Base-by-base conservation (phyloP, 1,284 basidiomycete species). In the Singerocomus inundabilis region DNA sequence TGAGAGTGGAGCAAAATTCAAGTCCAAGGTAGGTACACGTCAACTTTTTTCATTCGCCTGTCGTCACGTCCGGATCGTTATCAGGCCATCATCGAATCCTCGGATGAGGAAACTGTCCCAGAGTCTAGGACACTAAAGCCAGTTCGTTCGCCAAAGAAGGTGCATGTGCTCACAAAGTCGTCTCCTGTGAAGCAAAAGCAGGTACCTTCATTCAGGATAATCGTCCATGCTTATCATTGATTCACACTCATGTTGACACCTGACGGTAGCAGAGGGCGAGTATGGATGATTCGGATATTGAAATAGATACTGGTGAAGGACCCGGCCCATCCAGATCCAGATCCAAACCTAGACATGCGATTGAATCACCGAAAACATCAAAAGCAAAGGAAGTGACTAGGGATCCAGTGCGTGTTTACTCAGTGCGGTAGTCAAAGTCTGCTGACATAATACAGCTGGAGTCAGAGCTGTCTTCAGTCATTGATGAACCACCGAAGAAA, bases 391-490 rank as follows among this genome's bases (percentile, higher is more conserved):
- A 48, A 25, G 26, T 21, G 29, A 9, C 15, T 6, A n/a, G 21
- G 26, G 62, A 55, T 47, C 61, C 40, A 7, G 66, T 67, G n/a
- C 15, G 66, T 52, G 16, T 36, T 42, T 39, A 15, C 18, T 41
- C 39, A 7, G 3, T 6, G 6, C 7, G 3, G 24, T 12, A 6
- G 13, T 21, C 7, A 25, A 21, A 15, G 12, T 30, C 25, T 39
- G 18, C 32, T 55, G 13, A 59, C 35, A 35, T 12, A 11, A 24
- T 31, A 26, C 70, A 79, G 66, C 80, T 78, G 61, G 83, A 81
- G 34, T 81, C 83, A 3, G 83, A 85, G 48, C 57, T 83, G 43
- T 84, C 83, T 5, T 77, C 78, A 5, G 70, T 85, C 11, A 69
- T 79, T 30, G 82, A 85, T 51, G 81, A 81, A 35, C 73, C 77